Conservation (phyloP, 2,329 filamentous ascomycete species). For the Sporothrix dimorphospora region DNA sequence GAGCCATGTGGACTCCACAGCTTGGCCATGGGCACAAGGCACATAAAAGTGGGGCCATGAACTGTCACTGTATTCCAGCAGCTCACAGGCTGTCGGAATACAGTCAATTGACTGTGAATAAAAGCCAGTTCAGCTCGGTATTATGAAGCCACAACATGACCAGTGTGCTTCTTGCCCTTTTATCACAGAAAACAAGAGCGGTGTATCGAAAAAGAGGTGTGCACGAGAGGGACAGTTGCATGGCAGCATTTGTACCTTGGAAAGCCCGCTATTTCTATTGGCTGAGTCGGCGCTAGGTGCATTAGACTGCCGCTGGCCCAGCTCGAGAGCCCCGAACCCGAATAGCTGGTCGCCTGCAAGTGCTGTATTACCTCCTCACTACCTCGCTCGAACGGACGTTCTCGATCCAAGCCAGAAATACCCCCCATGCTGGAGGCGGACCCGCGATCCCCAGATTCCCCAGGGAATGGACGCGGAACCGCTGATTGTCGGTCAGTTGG, state of each 20-base stretch:
- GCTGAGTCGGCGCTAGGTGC: background rate
- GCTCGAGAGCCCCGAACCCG: background rate
- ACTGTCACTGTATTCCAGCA: background rate
- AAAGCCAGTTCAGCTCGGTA: background rate
- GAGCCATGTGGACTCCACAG: background rate
- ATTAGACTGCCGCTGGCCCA: constrained; percentile 9
- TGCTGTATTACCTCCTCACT: background rate
- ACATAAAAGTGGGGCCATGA: background rate
- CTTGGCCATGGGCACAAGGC: background rate
- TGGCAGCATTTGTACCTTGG: background rate
- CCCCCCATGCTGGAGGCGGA: background rate
- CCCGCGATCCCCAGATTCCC: constrained; percentile 21
- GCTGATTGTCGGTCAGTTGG: background rate
- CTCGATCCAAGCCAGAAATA: background rate
- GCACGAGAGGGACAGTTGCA: background rate
- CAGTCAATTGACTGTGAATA: background rate
- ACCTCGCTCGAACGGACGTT: constrained; percentile 15
- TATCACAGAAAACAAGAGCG: background rate
- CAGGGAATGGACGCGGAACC: constrained; percentile 11
- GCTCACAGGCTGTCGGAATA: background rate
- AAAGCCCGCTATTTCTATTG: background rate
- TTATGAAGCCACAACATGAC: background rate
- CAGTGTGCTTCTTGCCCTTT: background rate
- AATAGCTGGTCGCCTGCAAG: background rate
- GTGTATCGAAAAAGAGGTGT: background rate